Evolutionary conservation across 139 green algal species (phyloP).

Genomic region (Deuterostichococcus epilithicus): DNA sequence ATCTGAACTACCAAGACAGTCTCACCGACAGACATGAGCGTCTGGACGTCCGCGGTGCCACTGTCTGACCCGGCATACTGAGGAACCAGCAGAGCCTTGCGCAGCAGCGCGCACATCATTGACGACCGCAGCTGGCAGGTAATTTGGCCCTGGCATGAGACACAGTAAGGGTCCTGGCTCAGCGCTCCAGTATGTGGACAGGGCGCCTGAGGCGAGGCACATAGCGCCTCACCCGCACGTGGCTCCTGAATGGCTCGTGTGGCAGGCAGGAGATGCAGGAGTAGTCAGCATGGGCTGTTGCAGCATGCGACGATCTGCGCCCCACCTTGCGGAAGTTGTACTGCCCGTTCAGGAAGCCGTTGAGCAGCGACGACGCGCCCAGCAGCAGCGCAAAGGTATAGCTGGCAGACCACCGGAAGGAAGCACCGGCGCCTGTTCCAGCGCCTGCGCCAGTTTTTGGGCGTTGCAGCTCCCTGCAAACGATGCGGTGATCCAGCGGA

Average conservation of each 20-base stretch:
- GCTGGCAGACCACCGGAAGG: not conserved
- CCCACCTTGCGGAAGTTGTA: slow-evolving; percentile 54
- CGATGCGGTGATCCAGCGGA: not conserved
- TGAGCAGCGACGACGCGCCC: not conserved
- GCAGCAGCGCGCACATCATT: slow-evolving; percentile 60
- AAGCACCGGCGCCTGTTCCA: not conserved
- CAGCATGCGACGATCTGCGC: too few species aligned
- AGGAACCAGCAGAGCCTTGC: slow-evolving; percentile 52
- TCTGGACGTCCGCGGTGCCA: slow-evolving; percentile 24
- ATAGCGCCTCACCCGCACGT: too few species aligned
- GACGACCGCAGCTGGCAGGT: slow-evolving; percentile 49
- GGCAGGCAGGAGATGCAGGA: too few species aligned
- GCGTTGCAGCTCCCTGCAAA: slow-evolving; percentile 1
- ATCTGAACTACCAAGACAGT: too few species aligned
- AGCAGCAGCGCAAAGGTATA: not conserved
- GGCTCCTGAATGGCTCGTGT: too few species aligned
- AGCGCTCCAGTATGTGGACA: too few species aligned
- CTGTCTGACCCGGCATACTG: slow-evolving; percentile 9
- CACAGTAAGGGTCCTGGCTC: too few species aligned
- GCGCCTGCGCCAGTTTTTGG: too few species aligned
- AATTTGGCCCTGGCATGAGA: slow-evolving; percentile 27
- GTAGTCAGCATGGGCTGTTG: too few species aligned
- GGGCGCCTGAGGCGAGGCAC: too few species aligned
- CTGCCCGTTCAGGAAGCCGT: slow-evolving; percentile 60
- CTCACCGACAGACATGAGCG: slow-evolving; percentile 54